Evolutionary conservation across 768 basidiomycete species (phyloP).

Genomic region (Trametes cinnabarina): DNA sequence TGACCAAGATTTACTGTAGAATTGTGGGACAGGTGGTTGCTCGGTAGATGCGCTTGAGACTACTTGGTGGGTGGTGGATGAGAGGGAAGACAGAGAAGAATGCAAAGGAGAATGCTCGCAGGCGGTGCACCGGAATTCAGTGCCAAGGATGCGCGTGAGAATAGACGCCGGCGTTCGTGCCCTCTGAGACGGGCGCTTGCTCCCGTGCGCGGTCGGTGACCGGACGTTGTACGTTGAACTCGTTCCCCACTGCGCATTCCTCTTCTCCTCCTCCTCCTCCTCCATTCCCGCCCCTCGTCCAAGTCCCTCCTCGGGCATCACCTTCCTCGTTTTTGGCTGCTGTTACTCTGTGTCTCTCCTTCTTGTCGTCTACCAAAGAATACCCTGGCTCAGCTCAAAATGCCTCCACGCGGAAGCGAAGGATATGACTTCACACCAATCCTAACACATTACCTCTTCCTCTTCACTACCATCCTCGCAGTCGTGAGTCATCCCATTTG

Average conservation of each 20-base stretch:
- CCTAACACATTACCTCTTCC: slow-evolving; percentile 86
- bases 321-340: not conserved
- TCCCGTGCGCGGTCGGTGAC: not conserved
- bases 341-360: slow-evolving; percentile 1
- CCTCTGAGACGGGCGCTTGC: not conserved
- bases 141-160: not conserved
- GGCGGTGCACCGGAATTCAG: not conserved
- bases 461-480: slow-evolving; percentile 81
- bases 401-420: slow-evolving; percentile 53
- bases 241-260: slow-evolving; percentile 16
- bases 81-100: not conserved
- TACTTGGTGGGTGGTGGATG: not conserved
- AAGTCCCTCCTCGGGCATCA: slow-evolving; percentile 3
- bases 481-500: slow-evolving; percentile 49
- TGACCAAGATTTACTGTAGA: not conserved
- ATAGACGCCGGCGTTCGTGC: not conserved
- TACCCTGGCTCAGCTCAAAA: slow-evolving; percentile 23
- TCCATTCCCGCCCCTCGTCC: not conserved
- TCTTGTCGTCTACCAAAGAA: not conserved
- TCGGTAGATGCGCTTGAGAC: not conserved
- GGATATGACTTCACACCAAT: slow-evolving; percentile 88
- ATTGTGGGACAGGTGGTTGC: slow-evolving; percentile 1
- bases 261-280: not conserved
- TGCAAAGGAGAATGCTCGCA: not conserved
- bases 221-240: slow-evolving; percentile 12